phyloP scores from a whole-genome alignment of 2,329 filamentous ascomycete species.

The Ilyonectria destructans region DNA sequence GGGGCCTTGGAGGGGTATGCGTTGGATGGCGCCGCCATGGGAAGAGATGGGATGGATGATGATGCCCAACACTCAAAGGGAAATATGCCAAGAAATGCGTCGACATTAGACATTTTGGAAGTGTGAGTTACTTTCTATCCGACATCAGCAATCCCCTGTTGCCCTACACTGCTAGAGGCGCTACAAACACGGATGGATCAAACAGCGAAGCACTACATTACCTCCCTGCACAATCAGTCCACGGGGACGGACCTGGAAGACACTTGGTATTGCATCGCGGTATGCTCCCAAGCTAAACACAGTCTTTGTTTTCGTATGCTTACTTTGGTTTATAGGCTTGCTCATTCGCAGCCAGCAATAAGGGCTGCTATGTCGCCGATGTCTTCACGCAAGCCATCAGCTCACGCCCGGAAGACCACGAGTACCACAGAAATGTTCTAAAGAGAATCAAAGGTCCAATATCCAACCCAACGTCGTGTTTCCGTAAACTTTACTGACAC shows the following conservation, averaged over 20 bases:
- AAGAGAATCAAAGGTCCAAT: conserved; percentile 33
- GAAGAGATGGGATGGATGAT: background rate
- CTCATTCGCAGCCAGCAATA: conserved; percentile 39
- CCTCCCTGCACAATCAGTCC: conserved; percentile 16
- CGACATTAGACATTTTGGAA: background rate
- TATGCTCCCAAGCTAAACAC: background rate
- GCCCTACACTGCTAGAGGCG: background rate
- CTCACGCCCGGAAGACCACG: conserved; percentile 17
- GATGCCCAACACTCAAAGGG: background rate
- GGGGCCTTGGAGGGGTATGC: background rate
- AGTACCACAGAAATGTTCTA: conserved; percentile 33
- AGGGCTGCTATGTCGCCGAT: conserved; percentile 36
- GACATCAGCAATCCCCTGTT: background rate
- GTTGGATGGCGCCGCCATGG: background rate
- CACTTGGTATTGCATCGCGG: conserved; percentile 39
- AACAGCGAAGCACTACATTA: conserved; percentile 27
- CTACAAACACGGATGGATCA: conserved; percentile 24
- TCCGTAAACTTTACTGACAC: background rate
- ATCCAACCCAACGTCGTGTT: no score
- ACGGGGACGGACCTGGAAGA: conserved; percentile 28
- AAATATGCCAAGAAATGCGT: background rate
- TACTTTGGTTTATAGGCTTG: conserved; percentile 18
- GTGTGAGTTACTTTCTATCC: background rate
- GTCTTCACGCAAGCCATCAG: conserved; percentile 33
- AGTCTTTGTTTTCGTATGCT: background rate